These are phyloP conservation scores for Kwoniella pini DNA, from an alignment of 768 basidiomycete genomes.

Conservation along the genomic window DNA sequence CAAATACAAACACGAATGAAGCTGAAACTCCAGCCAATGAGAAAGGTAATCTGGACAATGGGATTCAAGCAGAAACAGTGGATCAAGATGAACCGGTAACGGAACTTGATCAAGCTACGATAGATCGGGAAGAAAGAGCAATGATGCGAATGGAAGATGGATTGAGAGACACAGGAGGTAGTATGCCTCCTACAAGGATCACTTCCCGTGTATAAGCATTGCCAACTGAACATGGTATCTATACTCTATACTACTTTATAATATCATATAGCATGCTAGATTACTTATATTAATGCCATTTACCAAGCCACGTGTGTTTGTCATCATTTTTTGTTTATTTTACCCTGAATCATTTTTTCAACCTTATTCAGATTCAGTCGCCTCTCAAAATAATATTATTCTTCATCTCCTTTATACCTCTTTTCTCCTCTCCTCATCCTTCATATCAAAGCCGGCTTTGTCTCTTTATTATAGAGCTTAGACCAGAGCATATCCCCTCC, in stretches of 20 bases:
- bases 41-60: background rate
- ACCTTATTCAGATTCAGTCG: background rate
- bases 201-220: conserved; percentile 4
- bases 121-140: background rate
- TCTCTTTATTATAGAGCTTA: background rate
- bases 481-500: background rate
- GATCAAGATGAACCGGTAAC: background rate
- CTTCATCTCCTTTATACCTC: conserved; percentile 1
- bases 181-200: conserved; percentile 6
- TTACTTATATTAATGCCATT: no score
- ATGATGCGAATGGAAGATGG: conserved; percentile 12
- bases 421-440: background rate
- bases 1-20: background rate
- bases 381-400: no score
- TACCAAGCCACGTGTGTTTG: background rate
- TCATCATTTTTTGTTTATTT: background rate
- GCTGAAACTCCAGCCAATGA: conserved; percentile 1
- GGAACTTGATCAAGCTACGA: background rate
- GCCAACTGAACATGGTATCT: background rate
- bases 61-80: background rate
- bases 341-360: background rate
- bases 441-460: background rate
- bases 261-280: no score
- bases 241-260: no score
- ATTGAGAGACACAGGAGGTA: conserved; percentile 15